A percentile compares a stretch with the other conserved stretches of the same genome.
phyloP scores from a whole-genome alignment of 2,329 filamentous ascomycete species.

The Curvularia lunata region DNA sequence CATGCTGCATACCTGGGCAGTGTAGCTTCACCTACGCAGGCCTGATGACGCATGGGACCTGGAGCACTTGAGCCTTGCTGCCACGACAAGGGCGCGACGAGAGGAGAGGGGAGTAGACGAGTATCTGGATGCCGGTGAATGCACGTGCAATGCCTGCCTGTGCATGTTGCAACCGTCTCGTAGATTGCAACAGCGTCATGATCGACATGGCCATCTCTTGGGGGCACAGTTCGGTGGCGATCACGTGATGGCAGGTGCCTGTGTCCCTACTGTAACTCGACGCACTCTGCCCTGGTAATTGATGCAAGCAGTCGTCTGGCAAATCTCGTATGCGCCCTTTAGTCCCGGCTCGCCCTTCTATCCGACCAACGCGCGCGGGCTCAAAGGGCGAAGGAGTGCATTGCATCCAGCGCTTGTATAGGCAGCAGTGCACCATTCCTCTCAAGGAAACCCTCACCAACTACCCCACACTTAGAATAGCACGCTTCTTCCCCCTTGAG shows the following conservation, averaged over 20 bases:
- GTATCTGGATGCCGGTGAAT: background rate
- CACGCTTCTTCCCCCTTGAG: background rate
- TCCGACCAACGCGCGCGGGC: background rate
- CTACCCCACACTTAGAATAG: background rate
- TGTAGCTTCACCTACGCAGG: background rate
- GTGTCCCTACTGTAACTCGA: background rate
- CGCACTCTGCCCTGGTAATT: background rate
- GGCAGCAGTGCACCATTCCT: background rate
- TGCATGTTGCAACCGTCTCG: background rate
- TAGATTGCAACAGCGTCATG: background rate
- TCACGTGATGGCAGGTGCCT: conserved; percentile 3
- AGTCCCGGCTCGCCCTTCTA: background rate
- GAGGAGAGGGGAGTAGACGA: background rate
- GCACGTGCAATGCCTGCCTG: background rate
- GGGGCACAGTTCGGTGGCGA: background rate
- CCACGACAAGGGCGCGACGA: background rate
- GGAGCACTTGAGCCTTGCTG: background rate
- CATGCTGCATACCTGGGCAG: background rate
- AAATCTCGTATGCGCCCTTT: background rate
- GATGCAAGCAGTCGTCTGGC: background rate
- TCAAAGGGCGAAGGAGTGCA: background rate
- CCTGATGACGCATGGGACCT: conserved; percentile 1
- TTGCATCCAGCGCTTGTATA: background rate
- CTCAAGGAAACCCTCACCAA: background rate
- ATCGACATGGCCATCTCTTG: background rate